Conservation (phyloP, 345 rosid genomes). For the Punica granatum region DNA sequence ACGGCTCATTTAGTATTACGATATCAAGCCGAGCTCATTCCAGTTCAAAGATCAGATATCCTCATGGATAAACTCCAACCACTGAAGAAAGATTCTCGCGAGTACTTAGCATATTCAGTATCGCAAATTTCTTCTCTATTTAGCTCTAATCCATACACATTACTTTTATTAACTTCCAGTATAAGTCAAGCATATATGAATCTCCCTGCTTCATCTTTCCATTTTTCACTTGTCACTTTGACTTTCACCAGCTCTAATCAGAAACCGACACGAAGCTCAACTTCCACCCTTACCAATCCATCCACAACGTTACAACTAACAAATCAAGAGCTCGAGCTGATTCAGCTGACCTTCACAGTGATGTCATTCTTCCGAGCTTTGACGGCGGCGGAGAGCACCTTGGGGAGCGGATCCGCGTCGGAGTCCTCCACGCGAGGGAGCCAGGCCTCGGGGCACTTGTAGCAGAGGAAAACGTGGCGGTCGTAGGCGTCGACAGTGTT, state of each 20-base stretch:
- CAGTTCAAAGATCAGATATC: no score
- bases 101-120: background rate
- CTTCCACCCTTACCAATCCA: background rate
- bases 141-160: background rate
- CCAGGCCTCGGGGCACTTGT: slow-evolving; percentile 54
- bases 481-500: slow-evolving; percentile 58
- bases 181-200: background rate
- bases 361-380: slow-evolving; percentile 56
- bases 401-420: slow-evolving; percentile 56
- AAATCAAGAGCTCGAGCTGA: background rate
- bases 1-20: background rate
- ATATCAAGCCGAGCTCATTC: background rate
- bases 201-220: background rate
- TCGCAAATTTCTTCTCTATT: background rate
- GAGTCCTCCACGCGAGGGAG: slow-evolving; percentile 50
- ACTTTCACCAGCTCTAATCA: background rate
- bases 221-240: background rate
- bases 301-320: background rate
- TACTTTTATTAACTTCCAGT: no score
- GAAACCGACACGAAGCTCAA: background rate
- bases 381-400: slow-evolving; percentile 44
- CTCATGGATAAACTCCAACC: background rate
- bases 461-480: slow-evolving; percentile 70
- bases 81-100: background rate
- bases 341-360: slow-evolving; percentile 36